Evolutionary conservation across 2,329 filamentous ascomycete genomes (phyloP), one percentile per base, ranked within the genome.

Genomic region (Massarina eburnea): DNA sequence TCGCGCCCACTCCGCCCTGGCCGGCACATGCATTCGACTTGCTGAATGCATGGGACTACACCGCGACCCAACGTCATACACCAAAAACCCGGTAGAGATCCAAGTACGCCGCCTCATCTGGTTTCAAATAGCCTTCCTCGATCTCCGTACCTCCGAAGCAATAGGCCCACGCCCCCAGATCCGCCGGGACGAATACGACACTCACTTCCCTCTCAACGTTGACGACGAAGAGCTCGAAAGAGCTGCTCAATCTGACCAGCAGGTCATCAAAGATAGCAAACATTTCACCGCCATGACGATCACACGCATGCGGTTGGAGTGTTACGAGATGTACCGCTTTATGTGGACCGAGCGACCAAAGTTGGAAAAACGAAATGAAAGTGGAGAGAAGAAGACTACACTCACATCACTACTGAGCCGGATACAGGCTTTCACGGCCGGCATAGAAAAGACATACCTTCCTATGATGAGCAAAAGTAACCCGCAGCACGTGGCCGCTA

Each of bases 11-110:
- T 88, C 85, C 3, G 84, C 86, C 4, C 75, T 90, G 1, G 80
- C 88, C 3, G 86, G 85, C 2, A 83, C 85, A 12, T 86, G 85
- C 3, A 84, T 90, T 33, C 78, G 87, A 14, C 80, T 90, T 64
- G 87, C 85, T 6, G 85, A 90, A 71, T 89, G 86, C 58, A 89
- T 90, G 84, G 85, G 86, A 2, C 71, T 91, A 15, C 85, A 91
- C 61, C 79, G 85, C 8, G 87, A 91, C 53, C 85, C 85, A 14
- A 79, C 81, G 34, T 76, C 79, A 8, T 89, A 88, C 58, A 81
- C 80, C 1, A 76, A 86, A 45, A 80, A 77, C 2, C 79, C 86
- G 0, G 71, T 89, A 2, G 86, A 91, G 56, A 84, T 82, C 0
- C 86, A 91, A 42, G 76, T 89, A 3, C 81, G 87, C 10, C 81